Conservation (phyloP, 2,329 filamentous ascomycete species). For the Nectriaceae sp. region DNA sequence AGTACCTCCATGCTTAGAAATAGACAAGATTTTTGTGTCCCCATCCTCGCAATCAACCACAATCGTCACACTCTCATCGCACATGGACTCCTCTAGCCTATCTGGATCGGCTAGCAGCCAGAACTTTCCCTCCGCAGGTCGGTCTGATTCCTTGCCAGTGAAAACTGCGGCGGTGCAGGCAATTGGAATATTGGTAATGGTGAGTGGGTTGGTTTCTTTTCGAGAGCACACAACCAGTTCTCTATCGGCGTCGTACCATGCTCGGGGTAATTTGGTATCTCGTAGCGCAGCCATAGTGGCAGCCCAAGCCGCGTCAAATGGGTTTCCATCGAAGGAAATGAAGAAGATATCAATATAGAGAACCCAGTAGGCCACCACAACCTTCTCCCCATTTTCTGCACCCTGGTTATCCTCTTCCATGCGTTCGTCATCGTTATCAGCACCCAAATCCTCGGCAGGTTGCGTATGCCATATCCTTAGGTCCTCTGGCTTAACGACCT, state of each 20-base stretch:
- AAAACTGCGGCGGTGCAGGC: constrained; percentile 81
- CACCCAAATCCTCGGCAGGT: constrained; percentile 48
- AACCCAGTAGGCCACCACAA: constrained; percentile 88
- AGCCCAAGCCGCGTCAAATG: constrained; percentile 89
- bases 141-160: constrained; percentile 58
- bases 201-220: constrained; percentile 55
- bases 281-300: constrained; percentile 78
- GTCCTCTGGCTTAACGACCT: constrained; percentile 65
- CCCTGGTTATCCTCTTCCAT: constrained; percentile 40
- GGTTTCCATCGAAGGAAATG: constrained; percentile 88
- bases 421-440: constrained; percentile 45
- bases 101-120: constrained; percentile 91
- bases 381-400: constrained; percentile 36
- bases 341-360: constrained; percentile 96
- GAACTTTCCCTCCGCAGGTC: constrained; percentile 47
- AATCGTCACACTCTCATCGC: constrained; percentile 79
- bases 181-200: constrained; percentile 68
- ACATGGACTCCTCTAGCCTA: constrained; percentile 83
- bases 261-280: constrained; percentile 75
- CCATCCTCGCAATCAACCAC: constrained; percentile 68
- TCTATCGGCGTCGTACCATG: constrained; percentile 81
- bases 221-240: constrained; percentile 77
- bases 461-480: constrained; percentile 72
- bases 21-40: constrained; percentile 60
- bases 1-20: constrained; percentile 84